These are phyloP conservation scores for Eragrostis nindensis DNA, from an alignment of 176 grass and related monocot species.

Conservation along the genomic window DNA sequence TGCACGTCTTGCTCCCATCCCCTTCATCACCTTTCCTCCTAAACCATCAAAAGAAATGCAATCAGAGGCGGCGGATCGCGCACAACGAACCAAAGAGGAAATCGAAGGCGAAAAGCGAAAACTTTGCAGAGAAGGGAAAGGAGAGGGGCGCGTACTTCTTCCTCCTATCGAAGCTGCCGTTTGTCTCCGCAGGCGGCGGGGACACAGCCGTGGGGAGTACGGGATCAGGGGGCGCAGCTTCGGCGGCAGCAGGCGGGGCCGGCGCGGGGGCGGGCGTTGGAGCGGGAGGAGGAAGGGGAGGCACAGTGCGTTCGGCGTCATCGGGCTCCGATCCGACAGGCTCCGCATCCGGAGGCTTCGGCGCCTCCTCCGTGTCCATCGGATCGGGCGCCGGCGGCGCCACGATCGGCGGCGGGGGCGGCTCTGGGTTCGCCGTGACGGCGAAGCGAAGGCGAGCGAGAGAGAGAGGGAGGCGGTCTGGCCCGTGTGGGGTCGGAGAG, in stretches of 20 bases:
- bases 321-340: slow-evolving; percentile 45
- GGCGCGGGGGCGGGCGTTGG: neutral
- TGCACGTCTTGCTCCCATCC: slow-evolving; percentile 57
- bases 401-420: slow-evolving; percentile 41
- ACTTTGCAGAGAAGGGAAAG: slow-evolving; percentile 31
- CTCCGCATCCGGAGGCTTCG: slow-evolving; percentile 12
- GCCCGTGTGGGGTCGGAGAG: neutral
- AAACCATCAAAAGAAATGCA: neutral
- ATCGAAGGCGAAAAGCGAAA: neutral
- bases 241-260: neutral
- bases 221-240: neutral
- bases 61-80: neutral
- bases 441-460: slow-evolving; percentile 28
- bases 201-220: neutral
- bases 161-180: slow-evolving; percentile 55
- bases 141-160: slow-evolving; percentile 47
- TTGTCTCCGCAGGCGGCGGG: slow-evolving; percentile 36
- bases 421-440: slow-evolving; percentile 54
- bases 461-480: neutral
- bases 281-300: neutral
- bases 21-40: slow-evolving; percentile 60
- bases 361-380: slow-evolving; percentile 12
- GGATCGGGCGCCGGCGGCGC: slow-evolving; percentile 39
- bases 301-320: slow-evolving; percentile 1
- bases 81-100: slow-evolving; percentile 43